These are phyloP conservation scores for Ophiocordyceps sinensis DNA, from an alignment of 2,329 filamentous ascomycete species.

Conservation along the genomic window DNA sequence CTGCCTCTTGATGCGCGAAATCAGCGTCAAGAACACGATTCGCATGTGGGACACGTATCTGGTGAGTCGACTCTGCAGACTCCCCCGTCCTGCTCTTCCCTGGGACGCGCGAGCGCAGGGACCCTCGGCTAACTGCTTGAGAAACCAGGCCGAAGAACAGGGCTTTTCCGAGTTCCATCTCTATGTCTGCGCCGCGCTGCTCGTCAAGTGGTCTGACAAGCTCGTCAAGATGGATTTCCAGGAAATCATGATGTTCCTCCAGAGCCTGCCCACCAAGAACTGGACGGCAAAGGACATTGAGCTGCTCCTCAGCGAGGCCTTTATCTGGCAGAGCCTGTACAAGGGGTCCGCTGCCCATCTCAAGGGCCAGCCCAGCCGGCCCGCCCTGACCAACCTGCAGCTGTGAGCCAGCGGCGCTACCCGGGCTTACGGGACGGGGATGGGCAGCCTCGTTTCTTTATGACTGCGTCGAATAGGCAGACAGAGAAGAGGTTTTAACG, in stretches of 20 bases:
- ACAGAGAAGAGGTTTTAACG: too few relatives aligned
- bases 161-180: constrained; percentile 97
- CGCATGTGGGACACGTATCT: constrained; percentile 99
- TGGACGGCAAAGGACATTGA: constrained; percentile 99
- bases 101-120: background rate
- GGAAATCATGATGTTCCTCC: constrained; percentile 98
- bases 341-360: constrained; percentile 88
- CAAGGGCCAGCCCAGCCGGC: constrained; percentile 31
- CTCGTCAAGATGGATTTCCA: constrained; percentile 95
- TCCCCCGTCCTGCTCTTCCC: background rate
- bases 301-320: constrained; percentile 85
- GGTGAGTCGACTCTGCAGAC: constrained; percentile 35
- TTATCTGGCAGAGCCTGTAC: constrained; percentile 97
- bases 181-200: constrained; percentile 93
- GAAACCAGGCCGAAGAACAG: constrained; percentile 76
- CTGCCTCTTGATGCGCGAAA: constrained; percentile 92
- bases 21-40: constrained; percentile 91
- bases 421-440: too few relatives aligned
- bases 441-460: too few relatives aligned
- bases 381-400: constrained; percentile 21
- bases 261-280: constrained; percentile 77
- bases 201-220: constrained; percentile 96
- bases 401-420: constrained; percentile 10
- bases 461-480: too few relatives aligned
- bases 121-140: background rate